Percentiles rank a stretch among this genome's conserved stretches.
Conservation (phyloP, 331 rosid species). For the Stylosanthes scabra region DNA sequence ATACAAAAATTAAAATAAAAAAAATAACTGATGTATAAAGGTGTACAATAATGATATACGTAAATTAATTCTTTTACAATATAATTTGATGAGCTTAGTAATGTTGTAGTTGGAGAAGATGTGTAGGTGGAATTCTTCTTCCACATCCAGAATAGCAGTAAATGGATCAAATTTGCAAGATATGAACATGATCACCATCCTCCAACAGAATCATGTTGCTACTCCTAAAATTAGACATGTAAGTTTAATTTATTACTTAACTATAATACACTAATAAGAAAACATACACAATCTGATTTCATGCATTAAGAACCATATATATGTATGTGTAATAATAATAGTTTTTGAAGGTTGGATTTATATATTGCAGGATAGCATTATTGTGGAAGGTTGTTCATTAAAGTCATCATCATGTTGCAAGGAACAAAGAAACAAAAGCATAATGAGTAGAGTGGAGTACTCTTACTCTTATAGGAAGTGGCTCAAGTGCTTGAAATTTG, state of each 20-base stretch:
- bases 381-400: constrained; percentile 32
- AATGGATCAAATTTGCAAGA: not conserved
- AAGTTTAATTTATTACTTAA: not conserved
- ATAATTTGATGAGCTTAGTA: no score
- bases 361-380: constrained; percentile 9
- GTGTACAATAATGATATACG: no score
- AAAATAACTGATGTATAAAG: no score
- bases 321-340: not conserved
- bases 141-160: constrained; percentile 20
- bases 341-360: not conserved
- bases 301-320: not conserved
- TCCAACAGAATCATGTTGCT: constrained; percentile 21
- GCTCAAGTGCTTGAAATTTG: constrained; percentile 31
- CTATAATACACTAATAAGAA: not conserved
- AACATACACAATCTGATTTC: not conserved
- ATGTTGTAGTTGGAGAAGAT: constrained; percentile 33
- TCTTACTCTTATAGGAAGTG: constrained; percentile 8
- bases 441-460: not conserved
- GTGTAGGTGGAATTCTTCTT: constrained; percentile 42
- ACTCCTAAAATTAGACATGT: not conserved
- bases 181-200: not conserved
- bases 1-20: no score
- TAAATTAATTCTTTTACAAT: no score
- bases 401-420: constrained; percentile 18
- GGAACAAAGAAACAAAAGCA: not conserved